Conservation (phyloP, 805 yeast species). For the Lipomyces starkeyi region DNA sequence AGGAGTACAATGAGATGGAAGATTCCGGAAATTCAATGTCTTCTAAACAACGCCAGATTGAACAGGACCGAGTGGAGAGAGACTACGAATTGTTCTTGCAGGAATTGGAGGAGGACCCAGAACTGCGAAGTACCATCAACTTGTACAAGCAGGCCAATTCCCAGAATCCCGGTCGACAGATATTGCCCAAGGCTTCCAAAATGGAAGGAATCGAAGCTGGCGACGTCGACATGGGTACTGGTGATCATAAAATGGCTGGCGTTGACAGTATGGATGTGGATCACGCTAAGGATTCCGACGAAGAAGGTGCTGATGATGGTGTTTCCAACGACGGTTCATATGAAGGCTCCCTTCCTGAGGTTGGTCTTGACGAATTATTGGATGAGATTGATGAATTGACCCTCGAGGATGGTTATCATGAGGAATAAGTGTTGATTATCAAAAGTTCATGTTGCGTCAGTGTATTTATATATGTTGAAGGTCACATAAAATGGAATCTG, state of each 20-base stretch:
- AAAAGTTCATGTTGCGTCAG: neutral
- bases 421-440: slow-evolving; percentile 4
- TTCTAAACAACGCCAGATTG: slow-evolving; percentile 60
- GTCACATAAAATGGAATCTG: neutral
- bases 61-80: slow-evolving; percentile 87
- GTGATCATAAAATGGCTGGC: slow-evolving; percentile 22
- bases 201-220: slow-evolving; percentile 26
- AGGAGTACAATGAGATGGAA: slow-evolving; percentile 86
- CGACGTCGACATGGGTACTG: slow-evolving; percentile 31
- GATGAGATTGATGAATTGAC: slow-evolving; percentile 96
- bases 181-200: slow-evolving; percentile 14
- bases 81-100: slow-evolving; percentile 96
- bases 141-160: slow-evolving; percentile 68
- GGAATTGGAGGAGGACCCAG: slow-evolving; percentile 96
- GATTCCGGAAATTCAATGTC: slow-evolving; percentile 56
- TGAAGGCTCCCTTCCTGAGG: slow-evolving; percentile 59
- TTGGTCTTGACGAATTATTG: slow-evolving; percentile 87
- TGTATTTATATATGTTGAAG: neutral
- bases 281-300: slow-evolving; percentile 7
- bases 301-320: slow-evolving; percentile 20
- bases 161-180: slow-evolving; percentile 34
- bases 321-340: slow-evolving; percentile 37
- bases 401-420: slow-evolving; percentile 57
- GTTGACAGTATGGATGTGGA: slow-evolving; percentile 3
- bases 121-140: slow-evolving; percentile 88